These are phyloP conservation scores for Picea abies DNA, from an alignment of 83 land plant genomes.

Conservation along the genomic window DNA sequence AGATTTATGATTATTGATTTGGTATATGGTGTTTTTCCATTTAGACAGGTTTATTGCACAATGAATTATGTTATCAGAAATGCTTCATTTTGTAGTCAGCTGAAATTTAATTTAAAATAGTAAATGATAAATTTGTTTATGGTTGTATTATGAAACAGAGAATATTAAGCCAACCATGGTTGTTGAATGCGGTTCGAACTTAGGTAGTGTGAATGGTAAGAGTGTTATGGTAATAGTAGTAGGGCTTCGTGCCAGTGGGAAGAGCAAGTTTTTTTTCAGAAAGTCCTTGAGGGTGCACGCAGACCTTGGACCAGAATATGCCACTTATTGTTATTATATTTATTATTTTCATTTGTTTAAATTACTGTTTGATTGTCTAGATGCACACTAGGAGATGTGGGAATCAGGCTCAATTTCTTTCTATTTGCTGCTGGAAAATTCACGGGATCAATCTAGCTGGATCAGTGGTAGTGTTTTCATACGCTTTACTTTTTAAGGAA, in stretches of 20 bases:
- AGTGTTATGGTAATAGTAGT: slow-evolving; percentile 63
- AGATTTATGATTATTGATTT: too few species aligned
- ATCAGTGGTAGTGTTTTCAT: too few species aligned
- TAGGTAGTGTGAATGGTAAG: slow-evolving; percentile 35
- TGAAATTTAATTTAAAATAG: background rate
- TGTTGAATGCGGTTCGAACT: background rate
- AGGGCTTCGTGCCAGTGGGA: slow-evolving; percentile 93
- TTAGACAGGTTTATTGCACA: too few species aligned
- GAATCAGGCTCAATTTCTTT: too few species aligned
- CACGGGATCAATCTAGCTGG: too few species aligned
- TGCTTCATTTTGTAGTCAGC: background rate
- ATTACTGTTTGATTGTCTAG: too few species aligned
- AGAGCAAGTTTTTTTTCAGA: slow-evolving; percentile 73
- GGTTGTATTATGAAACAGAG: background rate
- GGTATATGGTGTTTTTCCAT: too few species aligned
- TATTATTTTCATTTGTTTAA: background rate
- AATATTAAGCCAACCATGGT: background rate
- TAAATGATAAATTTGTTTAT: background rate
- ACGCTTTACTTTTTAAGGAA: too few species aligned
- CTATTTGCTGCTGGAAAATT: too few species aligned
- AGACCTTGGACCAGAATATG: slow-evolving; percentile 85
- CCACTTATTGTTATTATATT: slow-evolving; percentile 52
- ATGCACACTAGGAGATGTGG: too few species aligned
- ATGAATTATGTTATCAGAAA: background rate
- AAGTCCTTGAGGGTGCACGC: slow-evolving; percentile 43